These are phyloP conservation scores for Groenewaldozyma tartarivorans DNA, from an alignment of 805 yeast genomes.

Conservation along the genomic window DNA sequence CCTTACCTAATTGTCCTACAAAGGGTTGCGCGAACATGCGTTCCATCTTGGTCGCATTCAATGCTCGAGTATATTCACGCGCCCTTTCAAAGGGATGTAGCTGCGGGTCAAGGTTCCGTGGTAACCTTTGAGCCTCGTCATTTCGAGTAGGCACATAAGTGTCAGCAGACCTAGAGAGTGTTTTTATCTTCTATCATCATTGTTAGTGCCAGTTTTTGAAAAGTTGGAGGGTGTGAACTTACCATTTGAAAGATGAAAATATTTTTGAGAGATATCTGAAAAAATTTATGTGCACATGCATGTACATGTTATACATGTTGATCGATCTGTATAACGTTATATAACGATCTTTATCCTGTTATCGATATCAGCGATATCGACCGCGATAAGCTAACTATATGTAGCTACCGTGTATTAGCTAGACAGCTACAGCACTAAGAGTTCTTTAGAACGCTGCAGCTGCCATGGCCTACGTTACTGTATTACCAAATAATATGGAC, in stretches of 20 bases:
- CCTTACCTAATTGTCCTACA: constrained; percentile 86
- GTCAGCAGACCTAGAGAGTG: constrained; percentile 83
- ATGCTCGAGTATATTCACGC: constrained; percentile 87
- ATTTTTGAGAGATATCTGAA: neutral
- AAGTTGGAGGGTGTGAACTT: neutral
- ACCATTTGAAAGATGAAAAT: constrained; percentile 9
- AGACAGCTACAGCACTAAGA: no score
- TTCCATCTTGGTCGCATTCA: constrained; percentile 91
- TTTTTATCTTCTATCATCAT: constrained; percentile 58
- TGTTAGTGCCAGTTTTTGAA: neutral
- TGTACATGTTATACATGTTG: neutral
- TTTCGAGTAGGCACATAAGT: constrained; percentile 86
- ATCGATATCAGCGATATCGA: no score
- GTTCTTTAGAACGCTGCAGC: no score
- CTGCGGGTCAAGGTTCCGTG: constrained; percentile 87
- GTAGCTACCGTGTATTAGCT: no score
- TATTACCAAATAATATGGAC: no score
- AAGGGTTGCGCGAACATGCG: constrained; percentile 97
- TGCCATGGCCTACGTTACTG: no score
- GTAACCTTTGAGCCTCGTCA: constrained; percentile 77
- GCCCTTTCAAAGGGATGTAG: constrained; percentile 96
- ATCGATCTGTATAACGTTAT: neutral
- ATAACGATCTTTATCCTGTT: no score
- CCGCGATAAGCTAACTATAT: no score
- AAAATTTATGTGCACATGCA: neutral